Base-by-base conservation (phyloP, 768 basidiomycete species). In the Rhodotorula sphaerocarpa region DNA sequence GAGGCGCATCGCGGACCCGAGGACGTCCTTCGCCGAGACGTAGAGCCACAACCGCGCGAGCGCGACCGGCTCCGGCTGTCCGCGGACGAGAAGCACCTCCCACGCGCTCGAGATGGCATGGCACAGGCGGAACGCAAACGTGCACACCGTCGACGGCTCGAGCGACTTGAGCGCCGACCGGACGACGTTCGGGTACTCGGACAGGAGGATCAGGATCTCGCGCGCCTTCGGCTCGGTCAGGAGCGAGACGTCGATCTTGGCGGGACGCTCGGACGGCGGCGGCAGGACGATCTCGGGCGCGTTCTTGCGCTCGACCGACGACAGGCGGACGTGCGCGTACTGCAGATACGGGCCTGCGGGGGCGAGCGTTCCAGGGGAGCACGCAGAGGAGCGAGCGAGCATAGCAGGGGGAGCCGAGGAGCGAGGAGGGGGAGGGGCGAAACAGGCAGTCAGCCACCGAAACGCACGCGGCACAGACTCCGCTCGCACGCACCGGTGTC, bases 241-340 rank as follows among this genome's bases (percentile, higher is more conserved):
- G n/a, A 82, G 79, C 2, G 78, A 76, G 12, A 83, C 82, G 71
- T 85, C 78, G 74, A 93, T 86, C 66, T 84, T 75, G n/a, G 73
- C 53, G 34, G 74, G 41, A 33, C 75, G 74, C 7, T 72, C 66
- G 16, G 82, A 78, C 14, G 82, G 82, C 1, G 81, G 75, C 0
- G 87, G 87, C 15, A 89, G 83, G 25, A 90, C 85, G 44, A 88
- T 77, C 33, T 68, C 68, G 34, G 92, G 84, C 3, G 89, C 88
- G 76, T 92, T 91, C 76, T 93, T 92, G 59, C 91, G 88, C 69
- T 83, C 84, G 73, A 96, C 86, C 3, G 91, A 95, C 11, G 86
- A 82, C 34, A 96, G 79, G 25, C 92, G 88, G 70, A 91, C 91
- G 77, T 95, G 92, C 0, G 90, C 89, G 75, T 96, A 96, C 79